phyloP scores from a whole-genome alignment of 192 early-diverging fungal species.

The Glomus cerebriforme region DNA sequence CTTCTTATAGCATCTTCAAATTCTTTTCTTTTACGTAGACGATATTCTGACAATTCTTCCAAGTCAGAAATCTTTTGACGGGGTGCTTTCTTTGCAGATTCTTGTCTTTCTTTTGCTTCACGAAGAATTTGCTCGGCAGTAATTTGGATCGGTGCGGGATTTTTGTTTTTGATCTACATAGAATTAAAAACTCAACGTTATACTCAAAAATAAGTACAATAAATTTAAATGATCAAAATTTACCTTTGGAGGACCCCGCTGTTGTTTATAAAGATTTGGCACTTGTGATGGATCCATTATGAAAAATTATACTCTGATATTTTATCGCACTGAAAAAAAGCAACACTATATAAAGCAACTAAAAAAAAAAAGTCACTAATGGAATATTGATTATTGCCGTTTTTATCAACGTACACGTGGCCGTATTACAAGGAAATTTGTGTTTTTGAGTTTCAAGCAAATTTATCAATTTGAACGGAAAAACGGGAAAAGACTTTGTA shows the following conservation, averaged over 20 bases:
- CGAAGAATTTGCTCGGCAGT: slow-evolving; percentile 98
- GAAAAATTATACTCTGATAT: too few species aligned
- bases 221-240: background rate
- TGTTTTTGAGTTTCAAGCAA: too few species aligned
- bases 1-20: slow-evolving; percentile 91
- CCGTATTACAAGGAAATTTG: too few species aligned
- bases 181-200: too few species aligned
- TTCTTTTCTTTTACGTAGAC: slow-evolving; percentile 85
- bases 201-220: background rate
- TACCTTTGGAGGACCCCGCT: slow-evolving; percentile 33
- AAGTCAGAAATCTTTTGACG: slow-evolving; percentile 89
- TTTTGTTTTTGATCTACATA: slow-evolving; percentile 95
- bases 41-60: slow-evolving; percentile 92
- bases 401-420: too few species aligned
- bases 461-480: too few species aligned
- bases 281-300: slow-evolving; percentile 33
- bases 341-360: too few species aligned
- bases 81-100: slow-evolving; percentile 64
- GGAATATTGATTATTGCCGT: too few species aligned
- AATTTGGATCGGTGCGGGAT: slow-evolving; percentile 95
- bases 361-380: too few species aligned
- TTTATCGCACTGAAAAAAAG: too few species aligned
- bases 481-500: too few species aligned
- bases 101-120: slow-evolving; percentile 85
- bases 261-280: slow-evolving; percentile 33